Conservation (phyloP, 2,329 filamentous ascomycete genomes). For the Fusarium nelsonii region DNA sequence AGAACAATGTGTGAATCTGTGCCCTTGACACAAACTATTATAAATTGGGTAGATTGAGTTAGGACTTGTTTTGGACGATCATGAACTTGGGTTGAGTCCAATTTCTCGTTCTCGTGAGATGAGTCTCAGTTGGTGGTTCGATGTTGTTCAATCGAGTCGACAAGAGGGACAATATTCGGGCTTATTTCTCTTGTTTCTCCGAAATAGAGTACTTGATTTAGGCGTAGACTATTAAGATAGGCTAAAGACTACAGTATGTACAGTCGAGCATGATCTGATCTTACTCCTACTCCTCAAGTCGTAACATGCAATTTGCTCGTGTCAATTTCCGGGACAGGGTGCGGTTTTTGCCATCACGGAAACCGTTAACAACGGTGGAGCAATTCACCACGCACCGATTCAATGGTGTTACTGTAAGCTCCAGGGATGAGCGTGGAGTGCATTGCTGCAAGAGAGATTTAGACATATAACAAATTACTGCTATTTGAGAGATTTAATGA, state of each 20-base stretch:
- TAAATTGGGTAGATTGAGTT: background rate
- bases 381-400: constrained; percentile 22
- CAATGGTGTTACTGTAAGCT: constrained; percentile 13
- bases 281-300: background rate
- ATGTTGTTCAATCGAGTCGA: background rate
- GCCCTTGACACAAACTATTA: background rate
- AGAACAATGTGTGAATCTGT: constrained; percentile 6
- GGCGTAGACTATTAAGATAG: constrained; percentile 4
- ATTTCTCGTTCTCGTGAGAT: background rate
- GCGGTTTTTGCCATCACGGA: constrained; percentile 22
- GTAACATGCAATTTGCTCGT: constrained; percentile 1
- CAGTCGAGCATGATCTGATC: constrained; percentile 34
- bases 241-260: background rate
- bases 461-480: constrained; percentile 3
- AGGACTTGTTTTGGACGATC: constrained; percentile 6
- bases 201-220: constrained; percentile 6
- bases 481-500: constrained; percentile 24
- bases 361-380: constrained; percentile 34
- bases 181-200: constrained; percentile 8
- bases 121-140: constrained; percentile 13
- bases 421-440: constrained; percentile 35
- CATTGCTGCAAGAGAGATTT: constrained; percentile 13
- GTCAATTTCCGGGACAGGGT: constrained; percentile 25
- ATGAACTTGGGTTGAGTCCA: constrained; percentile 1
- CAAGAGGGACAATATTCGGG: background rate